These are phyloP conservation scores for Tricholoma flavovirens DNA, from an alignment of 768 basidiomycete genomes.

Conservation along the genomic window DNA sequence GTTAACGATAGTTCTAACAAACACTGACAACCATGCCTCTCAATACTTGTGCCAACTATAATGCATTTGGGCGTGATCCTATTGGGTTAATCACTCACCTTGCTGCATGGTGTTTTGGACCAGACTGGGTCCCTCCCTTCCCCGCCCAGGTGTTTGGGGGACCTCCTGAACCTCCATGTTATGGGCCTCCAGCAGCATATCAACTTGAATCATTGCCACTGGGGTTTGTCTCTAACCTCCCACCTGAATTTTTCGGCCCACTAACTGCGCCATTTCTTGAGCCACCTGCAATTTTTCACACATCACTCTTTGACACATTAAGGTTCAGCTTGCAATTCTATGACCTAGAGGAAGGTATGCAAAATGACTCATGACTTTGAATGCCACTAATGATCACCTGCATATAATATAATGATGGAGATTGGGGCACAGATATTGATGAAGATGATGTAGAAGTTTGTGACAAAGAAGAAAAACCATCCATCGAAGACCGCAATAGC, in stretches of 20 bases:
- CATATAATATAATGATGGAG: no score
- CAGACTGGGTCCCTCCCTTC: not conserved
- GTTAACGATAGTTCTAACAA: not conserved
- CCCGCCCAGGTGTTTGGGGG: not conserved
- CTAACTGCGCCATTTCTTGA: not conserved
- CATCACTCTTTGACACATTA: not conserved
- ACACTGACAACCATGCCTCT: not conserved
- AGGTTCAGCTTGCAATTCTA: not conserved
- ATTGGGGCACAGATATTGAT: no score
- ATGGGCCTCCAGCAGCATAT: conserved; percentile 1
- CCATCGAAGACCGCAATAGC: no score
- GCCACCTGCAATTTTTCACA: not conserved
- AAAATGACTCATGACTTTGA: no score
- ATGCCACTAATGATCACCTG: no score
- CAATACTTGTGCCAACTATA: not conserved
- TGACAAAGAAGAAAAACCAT: no score
- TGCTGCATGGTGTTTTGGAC: not conserved
- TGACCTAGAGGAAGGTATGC: not conserved
- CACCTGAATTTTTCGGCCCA: not conserved
- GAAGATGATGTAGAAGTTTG: no score
- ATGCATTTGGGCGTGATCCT: conserved; percentile 3
- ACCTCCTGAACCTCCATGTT: not conserved
- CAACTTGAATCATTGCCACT: not conserved
- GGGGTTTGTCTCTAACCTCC: not conserved
- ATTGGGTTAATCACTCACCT: not conserved